A percentile compares a stretch with the other conserved stretches of the same genome.
Evolutionary conservation across 108 stramenopile genomes (phyloP).

Genomic region (Skeletonema tropicum): DNA sequence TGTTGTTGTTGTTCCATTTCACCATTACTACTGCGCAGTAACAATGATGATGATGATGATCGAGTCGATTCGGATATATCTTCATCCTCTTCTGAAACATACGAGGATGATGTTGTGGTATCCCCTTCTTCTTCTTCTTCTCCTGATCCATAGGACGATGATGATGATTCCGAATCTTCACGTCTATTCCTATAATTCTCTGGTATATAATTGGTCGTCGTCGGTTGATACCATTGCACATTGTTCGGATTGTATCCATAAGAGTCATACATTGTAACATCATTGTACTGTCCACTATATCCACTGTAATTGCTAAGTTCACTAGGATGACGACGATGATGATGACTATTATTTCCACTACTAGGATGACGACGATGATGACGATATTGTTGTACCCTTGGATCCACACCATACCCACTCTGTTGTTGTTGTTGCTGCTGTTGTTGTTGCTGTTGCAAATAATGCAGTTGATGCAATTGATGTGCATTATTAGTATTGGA

Average conservation of each 20-base stretch:
- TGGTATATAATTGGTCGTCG: neutral
- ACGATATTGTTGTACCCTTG: neutral
- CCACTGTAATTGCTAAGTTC: too few relatives aligned
- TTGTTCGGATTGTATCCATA: neutral
- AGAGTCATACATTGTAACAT: neutral
- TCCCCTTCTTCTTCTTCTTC: neutral
- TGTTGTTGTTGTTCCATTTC: neutral
- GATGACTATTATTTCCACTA: neutral
- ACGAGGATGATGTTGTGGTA: neutral
- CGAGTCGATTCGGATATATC: neutral
- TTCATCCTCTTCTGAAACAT: conserved; percentile 1
- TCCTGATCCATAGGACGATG: conserved; percentile 2
- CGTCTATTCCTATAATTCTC: neutral
- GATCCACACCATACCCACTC: neutral
- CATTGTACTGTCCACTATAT: neutral
- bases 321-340: neutral
- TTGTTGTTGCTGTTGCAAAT: neutral
- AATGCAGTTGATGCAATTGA: neutral
- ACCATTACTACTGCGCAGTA: neutral
- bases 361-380: neutral
- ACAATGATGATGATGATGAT: too few relatives aligned
- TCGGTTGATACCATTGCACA: neutral
- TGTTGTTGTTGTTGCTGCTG: neutral
- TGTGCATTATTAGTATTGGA: neutral
- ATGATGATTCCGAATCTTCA: conserved; percentile 1